A percentile compares a stretch with the other conserved stretches of the same genome.
Evolutionary conservation across 2,329 filamentous ascomycete species (phyloP).

Genomic region (Claviceps paspali): DNA sequence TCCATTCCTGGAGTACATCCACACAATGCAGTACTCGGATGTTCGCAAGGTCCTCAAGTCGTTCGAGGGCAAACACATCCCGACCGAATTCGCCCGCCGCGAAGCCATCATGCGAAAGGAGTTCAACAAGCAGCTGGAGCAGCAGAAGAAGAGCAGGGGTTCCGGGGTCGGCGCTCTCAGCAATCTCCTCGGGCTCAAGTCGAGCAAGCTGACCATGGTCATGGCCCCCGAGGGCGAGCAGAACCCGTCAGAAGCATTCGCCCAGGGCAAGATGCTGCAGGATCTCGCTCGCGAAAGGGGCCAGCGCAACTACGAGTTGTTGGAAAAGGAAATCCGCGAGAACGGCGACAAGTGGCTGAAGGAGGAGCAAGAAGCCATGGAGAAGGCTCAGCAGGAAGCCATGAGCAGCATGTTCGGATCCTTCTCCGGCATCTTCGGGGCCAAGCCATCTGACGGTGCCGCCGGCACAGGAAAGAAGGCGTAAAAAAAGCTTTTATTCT

Average conservation of each 20-base stretch:
- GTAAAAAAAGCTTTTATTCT: background rate
- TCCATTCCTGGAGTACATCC: constrained; percentile 93
- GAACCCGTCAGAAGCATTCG: constrained; percentile 59
- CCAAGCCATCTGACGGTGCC: constrained; percentile 6
- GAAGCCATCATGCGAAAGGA: constrained; percentile 75
- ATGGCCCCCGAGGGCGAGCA: constrained; percentile 50
- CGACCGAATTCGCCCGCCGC: constrained; percentile 74
- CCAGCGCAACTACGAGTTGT: constrained; percentile 72
- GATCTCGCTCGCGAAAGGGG: constrained; percentile 88
- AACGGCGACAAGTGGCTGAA: constrained; percentile 93
- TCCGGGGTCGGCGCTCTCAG: constrained; percentile 55
- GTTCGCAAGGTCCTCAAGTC: constrained; percentile 75
- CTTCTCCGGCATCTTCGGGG: constrained; percentile 27
- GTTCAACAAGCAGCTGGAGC: constrained; percentile 64
- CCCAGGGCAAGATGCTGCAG: constrained; percentile 92
- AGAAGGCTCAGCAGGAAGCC: constrained; percentile 77
- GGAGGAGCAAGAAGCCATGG: constrained; percentile 77
- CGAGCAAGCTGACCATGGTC: constrained; percentile 46
- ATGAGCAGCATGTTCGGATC: constrained; percentile 85
- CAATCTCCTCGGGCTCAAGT: constrained; percentile 63
- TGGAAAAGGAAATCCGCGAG: constrained; percentile 82
- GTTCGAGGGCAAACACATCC: constrained; percentile 80
- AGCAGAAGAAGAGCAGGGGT: constrained; percentile 41
- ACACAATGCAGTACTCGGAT: constrained; percentile 82
- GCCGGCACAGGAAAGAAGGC: constrained; percentile 8